phyloP scores from a whole-genome alignment of 306 rosid genomes.

The Vigna angularis region DNA sequence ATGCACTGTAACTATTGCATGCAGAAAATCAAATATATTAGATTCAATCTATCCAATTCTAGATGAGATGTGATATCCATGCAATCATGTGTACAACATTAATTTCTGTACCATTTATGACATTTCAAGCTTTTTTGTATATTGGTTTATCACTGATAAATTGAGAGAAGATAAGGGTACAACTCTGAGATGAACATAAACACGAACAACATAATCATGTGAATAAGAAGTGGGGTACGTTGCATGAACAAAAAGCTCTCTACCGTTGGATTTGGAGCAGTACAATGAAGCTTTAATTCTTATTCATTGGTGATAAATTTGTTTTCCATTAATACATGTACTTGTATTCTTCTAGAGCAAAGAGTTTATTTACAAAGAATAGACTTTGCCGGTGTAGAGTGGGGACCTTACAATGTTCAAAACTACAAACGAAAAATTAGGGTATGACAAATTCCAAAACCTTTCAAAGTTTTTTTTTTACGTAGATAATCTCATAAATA shows the following conservation, averaged over 20 bases:
- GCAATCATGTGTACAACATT: too few species aligned
- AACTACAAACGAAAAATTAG: not conserved
- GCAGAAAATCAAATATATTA: too few species aligned
- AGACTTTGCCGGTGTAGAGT: not conserved
- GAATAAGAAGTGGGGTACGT: not conserved
- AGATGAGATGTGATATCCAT: too few species aligned
- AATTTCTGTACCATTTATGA: too few species aligned
- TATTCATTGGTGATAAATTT: not conserved
- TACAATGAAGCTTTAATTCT: not conserved
- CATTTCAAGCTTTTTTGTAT: too few species aligned
- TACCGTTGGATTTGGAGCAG: constrained; percentile 19
- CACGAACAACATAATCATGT: not conserved
- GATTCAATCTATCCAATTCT: too few species aligned
- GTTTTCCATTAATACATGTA: constrained; percentile 14
- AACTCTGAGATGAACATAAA: not conserved
- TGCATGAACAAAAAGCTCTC: not conserved
- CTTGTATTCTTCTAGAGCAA: not conserved
- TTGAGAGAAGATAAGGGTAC: not conserved
- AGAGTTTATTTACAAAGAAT: not conserved
- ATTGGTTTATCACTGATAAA: not conserved
- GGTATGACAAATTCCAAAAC: not conserved
- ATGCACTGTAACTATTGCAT: too few species aligned
- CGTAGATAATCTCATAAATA: not conserved
- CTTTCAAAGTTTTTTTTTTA: constrained; percentile 1
- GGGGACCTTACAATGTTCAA: constrained; percentile 2